Conservation (phyloP, 2,329 filamentous ascomycete species). For the Didymella exigua region DNA sequence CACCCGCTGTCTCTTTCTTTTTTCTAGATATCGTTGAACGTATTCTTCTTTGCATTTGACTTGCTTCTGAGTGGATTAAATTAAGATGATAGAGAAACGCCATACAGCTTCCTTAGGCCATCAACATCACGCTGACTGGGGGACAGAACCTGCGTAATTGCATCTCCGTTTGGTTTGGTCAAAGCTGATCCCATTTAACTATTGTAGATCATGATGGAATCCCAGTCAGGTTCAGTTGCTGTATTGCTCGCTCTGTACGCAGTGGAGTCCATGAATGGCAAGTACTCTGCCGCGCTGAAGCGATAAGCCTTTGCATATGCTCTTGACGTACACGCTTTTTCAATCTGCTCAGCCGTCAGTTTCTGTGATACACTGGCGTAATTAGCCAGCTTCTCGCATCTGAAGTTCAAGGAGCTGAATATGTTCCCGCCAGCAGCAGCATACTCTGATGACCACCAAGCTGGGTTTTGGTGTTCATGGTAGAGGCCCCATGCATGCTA, state of each 20-base stretch:
- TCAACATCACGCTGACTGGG: constrained; percentile 2
- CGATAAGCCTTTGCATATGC: too few species aligned
- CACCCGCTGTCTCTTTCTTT: background rate
- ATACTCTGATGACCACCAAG: too few species aligned
- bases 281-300: too few species aligned
- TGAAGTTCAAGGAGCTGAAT: too few species aligned
- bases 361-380: too few species aligned
- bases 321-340: too few species aligned
- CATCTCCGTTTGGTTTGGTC: background rate
- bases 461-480: too few species aligned
- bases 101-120: background rate
- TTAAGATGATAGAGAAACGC: background rate
- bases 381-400: too few species aligned
- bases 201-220: constrained; percentile 2
- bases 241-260: background rate
- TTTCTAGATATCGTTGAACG: background rate
- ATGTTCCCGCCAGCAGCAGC: too few species aligned
- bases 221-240: constrained; percentile 1
- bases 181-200: background rate
- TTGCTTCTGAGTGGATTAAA: too few species aligned
- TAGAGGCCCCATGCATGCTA: too few species aligned
- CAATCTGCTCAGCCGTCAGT: too few species aligned
- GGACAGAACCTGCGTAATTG: background rate
- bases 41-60: background rate
- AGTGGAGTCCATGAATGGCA: background rate